These are phyloP conservation scores for Xylaria digitata DNA, from an alignment of 2,329 filamentous ascomycete species.

Conservation along the genomic window DNA sequence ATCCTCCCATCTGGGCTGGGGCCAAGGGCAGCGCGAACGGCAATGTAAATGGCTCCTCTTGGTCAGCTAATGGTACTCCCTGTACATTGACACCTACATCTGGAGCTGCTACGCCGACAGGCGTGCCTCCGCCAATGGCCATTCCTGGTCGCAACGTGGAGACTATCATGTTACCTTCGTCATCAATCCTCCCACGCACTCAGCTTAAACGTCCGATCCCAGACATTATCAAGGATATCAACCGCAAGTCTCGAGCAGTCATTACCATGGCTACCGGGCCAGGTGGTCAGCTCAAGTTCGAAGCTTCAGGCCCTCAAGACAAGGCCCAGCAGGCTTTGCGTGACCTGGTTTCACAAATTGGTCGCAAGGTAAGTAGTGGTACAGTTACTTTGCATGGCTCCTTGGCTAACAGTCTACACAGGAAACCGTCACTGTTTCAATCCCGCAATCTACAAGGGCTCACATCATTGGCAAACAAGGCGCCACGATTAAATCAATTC, in stretches of 20 bases:
- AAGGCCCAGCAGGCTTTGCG: slow-evolving; percentile 88
- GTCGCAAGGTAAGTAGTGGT: slow-evolving; percentile 77
- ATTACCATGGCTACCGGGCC: slow-evolving; percentile 81
- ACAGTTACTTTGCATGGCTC: not conserved
- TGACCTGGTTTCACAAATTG: slow-evolving; percentile 88
- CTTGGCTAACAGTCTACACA: slow-evolving; percentile 41
- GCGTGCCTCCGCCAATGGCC: slow-evolving; percentile 68
- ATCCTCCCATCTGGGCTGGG: slow-evolving; percentile 80
- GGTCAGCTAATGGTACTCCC: slow-evolving; percentile 66
- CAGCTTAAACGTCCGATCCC: slow-evolving; percentile 86
- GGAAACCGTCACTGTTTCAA: slow-evolving; percentile 75
- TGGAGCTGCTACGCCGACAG: slow-evolving; percentile 62
- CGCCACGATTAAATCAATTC: slow-evolving; percentile 87
- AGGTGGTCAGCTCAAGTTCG: slow-evolving; percentile 80
- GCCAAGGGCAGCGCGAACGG: slow-evolving; percentile 68
- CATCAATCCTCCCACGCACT: slow-evolving; percentile 78
- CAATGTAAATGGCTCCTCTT: slow-evolving; percentile 65
- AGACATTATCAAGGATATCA: slow-evolving; percentile 91
- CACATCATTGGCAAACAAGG: slow-evolving; percentile 95
- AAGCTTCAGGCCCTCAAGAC: slow-evolving; percentile 85
- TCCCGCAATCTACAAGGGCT: slow-evolving; percentile 84
- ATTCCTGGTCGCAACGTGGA: slow-evolving; percentile 88
- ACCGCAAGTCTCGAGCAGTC: slow-evolving; percentile 88
- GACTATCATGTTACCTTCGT: slow-evolving; percentile 76
- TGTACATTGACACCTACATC: slow-evolving; percentile 73